Base-by-base conservation (phyloP, 1,284 basidiomycete genomes). In the Fereydounia khargensis region DNA sequence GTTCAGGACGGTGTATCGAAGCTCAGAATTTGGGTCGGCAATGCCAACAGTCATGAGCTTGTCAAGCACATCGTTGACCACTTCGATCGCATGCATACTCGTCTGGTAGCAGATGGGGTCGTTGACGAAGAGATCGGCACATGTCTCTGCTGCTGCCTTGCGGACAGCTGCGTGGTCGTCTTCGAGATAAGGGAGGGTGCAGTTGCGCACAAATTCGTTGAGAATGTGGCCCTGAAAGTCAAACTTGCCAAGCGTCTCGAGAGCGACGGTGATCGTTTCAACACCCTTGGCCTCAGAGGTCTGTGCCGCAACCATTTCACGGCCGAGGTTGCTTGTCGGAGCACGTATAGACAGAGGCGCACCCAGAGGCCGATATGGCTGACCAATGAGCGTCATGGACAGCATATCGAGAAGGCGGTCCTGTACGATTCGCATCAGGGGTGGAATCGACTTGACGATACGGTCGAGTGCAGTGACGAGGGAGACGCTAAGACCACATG, bases 91-190 rank as follows among this genome's bases (percentile, higher is more conserved):
- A 76, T 97, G 90, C 70, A 87, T 91, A 79, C 91, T 95, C 16
- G 89, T 87, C 79, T 97, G 92, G 68, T 89, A 91, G 76, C 90
- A 92, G 50, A 98, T 96, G 0, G 94, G 94, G 77, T 99, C 95
- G 55, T 87, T 86, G 47, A 94, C 86, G 70, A 97, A 75, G 19
- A 95, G 28, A 92, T 82, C 49, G 83, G 85, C 96, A 70, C 92
- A 97, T 0, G 92, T 94, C 41, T 90, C 77, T 2, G 95, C 92
- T 13, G 95, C 92, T 14, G 91, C 90, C 43, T 87, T 83, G 17
- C 95, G 83, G 4, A 98, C 87, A 46, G 94, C 90, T 1, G 87
- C 77, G 63, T 86, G 84, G 71, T 98, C 95, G 67, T 96, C 86
- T 68, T 98, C 94, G 19, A 97, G 82, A 74, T 95, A 98, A 0